Evolutionary conservation across 768 basidiomycete genomes (phyloP).

Genomic region (Zangia roseola): DNA sequence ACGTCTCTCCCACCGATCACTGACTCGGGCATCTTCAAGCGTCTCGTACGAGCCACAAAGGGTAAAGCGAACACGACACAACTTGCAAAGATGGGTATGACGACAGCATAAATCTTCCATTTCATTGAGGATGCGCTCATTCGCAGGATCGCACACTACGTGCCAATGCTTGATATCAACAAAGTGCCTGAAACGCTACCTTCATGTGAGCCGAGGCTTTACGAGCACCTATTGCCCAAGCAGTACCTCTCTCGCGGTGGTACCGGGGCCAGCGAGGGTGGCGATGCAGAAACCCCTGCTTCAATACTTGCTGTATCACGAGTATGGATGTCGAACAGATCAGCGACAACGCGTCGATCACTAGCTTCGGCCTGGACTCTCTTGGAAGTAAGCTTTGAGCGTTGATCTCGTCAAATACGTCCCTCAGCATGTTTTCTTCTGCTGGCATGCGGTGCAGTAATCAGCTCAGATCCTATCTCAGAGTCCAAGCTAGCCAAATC

Average conservation of each 20-base stretch:
- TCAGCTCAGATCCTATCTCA: conserved; percentile 27
- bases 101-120: conserved; percentile 31
- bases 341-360: conserved; percentile 30
- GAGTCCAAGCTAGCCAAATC: conserved; percentile 26
- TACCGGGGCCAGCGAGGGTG: conserved; percentile 10
- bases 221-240: conserved; percentile 24
- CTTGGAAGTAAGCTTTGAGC: conserved; percentile 23
- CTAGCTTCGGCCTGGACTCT: conserved; percentile 26
- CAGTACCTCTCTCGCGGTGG: conserved; percentile 19
- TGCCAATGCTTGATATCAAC: conserved; percentile 26
- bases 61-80: conserved; percentile 30
- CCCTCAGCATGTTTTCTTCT: background rate
- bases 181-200: conserved; percentile 27
- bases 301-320: conserved; percentile 22
- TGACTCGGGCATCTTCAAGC: conserved; percentile 35
- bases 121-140: conserved; percentile 31
- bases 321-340: conserved; percentile 28
- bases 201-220: conserved; percentile 26
- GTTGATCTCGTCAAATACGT: background rate
- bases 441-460: conserved; percentile 32
- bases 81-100: conserved; percentile 32
- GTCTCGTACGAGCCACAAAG: conserved; percentile 26
- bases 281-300: conserved; percentile 21
- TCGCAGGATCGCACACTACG: conserved; percentile 31
- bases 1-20: conserved; percentile 36